Evolutionary conservation across 805 yeast genomes (phyloP).

Genomic region (Saccharomycopsis sp.): DNA sequence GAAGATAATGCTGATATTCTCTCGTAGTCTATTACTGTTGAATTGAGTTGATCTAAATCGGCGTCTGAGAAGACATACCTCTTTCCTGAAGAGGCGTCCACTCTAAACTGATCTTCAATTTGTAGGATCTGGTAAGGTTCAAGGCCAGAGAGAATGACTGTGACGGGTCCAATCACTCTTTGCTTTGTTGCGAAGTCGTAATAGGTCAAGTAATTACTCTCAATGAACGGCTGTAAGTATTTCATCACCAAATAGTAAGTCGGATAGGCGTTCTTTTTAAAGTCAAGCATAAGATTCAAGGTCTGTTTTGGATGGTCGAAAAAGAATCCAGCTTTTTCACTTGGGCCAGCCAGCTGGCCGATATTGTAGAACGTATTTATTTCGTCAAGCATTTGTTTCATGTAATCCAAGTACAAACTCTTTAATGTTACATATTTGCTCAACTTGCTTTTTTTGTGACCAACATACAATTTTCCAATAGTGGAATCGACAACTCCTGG

Average conservation of each 20-base stretch:
- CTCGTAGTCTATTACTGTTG: background rate
- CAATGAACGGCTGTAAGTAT: conserved; percentile 42
- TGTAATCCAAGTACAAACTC: conserved; percentile 46
- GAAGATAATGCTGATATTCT: conserved; percentile 4
- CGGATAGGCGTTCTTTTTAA: conserved; percentile 36
- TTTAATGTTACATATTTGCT: conserved; percentile 40
- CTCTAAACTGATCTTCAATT: conserved; percentile 22
- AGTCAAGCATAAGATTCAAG: conserved; percentile 45
- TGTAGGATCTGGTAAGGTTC: conserved; percentile 24
- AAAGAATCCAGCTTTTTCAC: conserved; percentile 33
- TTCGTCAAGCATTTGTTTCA: conserved; percentile 40
- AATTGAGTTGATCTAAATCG: conserved; percentile 1
- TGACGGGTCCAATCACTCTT: conserved; percentile 46
- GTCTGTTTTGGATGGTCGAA: conserved; percentile 44
- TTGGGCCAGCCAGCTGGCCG: background rate
- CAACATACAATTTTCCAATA: conserved; percentile 45
- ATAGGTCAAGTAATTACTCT: conserved; percentile 45
- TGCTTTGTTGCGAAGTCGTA: conserved; percentile 33
- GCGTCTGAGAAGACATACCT: conserved; percentile 41
- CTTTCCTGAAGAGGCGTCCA: conserved; percentile 22
- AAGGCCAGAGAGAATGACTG: conserved; percentile 30
- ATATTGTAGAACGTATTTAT: conserved; percentile 14
- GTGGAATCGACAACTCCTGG: conserved; percentile 23
- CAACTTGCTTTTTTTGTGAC: conserved; percentile 49
- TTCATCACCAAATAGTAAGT: conserved; percentile 42